phyloP scores from a whole-genome alignment of 2,329 filamentous ascomycete species.

The Aspergillus brasiliensis region DNA sequence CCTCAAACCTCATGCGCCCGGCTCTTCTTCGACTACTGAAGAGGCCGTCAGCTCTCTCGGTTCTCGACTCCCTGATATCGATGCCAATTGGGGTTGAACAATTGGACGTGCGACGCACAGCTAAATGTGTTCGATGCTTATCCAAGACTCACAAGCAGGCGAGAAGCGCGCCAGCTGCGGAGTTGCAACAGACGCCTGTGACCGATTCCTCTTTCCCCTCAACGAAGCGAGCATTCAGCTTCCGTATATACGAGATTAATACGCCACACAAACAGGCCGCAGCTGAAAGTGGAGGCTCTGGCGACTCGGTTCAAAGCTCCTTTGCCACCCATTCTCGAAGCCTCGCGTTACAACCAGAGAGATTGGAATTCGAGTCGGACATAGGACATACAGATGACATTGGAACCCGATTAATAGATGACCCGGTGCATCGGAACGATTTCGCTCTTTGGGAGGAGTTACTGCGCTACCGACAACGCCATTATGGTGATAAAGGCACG shows the following conservation, averaged over 20 bases:
- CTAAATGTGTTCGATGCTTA: conserved; percentile 34
- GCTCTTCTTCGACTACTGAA: conserved; percentile 47
- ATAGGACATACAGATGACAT: conserved; percentile 38
- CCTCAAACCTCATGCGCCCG: conserved; percentile 41
- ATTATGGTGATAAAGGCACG: conserved; percentile 46
- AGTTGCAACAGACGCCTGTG: conserved; percentile 4
- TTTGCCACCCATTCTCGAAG: conserved; percentile 12
- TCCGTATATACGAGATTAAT: conserved; percentile 31
- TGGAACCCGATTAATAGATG: conserved; percentile 43
- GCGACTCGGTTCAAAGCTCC: not conserved
- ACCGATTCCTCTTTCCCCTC: conserved; percentile 6
- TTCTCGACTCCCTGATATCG: conserved; percentile 37
- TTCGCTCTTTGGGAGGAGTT: conserved; percentile 50
- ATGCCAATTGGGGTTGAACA: conserved; percentile 37
- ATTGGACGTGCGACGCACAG: conserved; percentile 23
- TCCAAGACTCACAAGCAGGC: conserved; percentile 20
- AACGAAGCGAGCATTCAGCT: conserved; percentile 14
- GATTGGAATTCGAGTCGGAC: conserved; percentile 46
- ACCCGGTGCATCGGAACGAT: conserved; percentile 33
- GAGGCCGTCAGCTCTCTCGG: conserved; percentile 44
- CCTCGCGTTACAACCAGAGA: conserved; percentile 34
- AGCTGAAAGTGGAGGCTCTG: not conserved
- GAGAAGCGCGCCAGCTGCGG: conserved; percentile 5
- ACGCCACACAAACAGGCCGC: conserved; percentile 11
- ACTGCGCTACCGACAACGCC: conserved; percentile 46